phyloP scores from a whole-genome alignment of 2,329 filamentous ascomycete genomes.

The Emergomyces orientalis region DNA sequence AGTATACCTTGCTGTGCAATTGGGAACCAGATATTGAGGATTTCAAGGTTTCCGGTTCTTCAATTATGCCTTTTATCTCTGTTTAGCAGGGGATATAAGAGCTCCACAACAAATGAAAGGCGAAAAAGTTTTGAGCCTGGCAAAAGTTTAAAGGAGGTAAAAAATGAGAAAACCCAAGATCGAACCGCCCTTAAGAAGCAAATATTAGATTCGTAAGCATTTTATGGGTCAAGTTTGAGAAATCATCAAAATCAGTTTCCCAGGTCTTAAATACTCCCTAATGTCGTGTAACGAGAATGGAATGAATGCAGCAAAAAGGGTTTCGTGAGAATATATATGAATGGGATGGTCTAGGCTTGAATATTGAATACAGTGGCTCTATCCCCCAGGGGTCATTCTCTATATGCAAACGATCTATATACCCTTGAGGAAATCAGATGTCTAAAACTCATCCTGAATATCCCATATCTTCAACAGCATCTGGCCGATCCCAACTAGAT shows the following conservation, averaged over 20 bases:
- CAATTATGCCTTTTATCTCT: background rate
- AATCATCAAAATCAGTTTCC: background rate
- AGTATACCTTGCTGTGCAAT: background rate
- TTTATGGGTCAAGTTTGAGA: background rate
- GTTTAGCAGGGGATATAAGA: background rate
- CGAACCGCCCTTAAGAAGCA: background rate
- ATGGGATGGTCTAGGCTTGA: background rate
- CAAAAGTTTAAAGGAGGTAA: background rate
- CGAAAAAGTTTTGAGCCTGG: background rate
- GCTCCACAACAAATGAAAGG: background rate
- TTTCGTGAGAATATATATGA: background rate
- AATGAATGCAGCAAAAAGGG: background rate
- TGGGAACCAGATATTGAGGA: background rate
- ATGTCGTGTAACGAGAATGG: background rate
- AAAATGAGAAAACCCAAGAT: no score
- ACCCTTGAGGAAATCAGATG: background rate
- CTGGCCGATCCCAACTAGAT: constrained; percentile 62
- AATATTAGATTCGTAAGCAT: background rate
- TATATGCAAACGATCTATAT: constrained; percentile 1
- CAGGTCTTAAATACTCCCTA: background rate
- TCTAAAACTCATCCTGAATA: constrained; percentile 22
- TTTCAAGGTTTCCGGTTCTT: background rate
- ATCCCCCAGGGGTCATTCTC: background rate
- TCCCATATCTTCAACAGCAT: constrained; percentile 62
- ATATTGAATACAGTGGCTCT: background rate